Evolutionary conservation across 129 eudicot species (phyloP), one percentile per base, ranked within the genome.

Genomic region (Artemisia tridentata): DNA sequence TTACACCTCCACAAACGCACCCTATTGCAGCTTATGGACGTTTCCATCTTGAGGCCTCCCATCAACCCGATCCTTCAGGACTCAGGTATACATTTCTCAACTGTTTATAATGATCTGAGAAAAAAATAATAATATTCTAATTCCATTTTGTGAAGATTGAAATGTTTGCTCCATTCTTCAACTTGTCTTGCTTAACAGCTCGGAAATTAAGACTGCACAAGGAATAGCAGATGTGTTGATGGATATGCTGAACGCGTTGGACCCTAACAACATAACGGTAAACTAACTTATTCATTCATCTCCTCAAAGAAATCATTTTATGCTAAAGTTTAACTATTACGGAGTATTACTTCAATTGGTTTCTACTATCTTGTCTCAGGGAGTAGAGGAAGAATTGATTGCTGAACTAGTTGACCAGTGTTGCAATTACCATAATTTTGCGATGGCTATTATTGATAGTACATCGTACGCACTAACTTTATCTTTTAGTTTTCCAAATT

Each of bases 391-490:
- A 15, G 98, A 92, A 69, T 72, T 92, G 84, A 86, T 92, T 38
- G 95, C 85, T 82, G 98, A 92, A 82, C 88, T 89, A 74, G 92
- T 86, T 77, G 95, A 84, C 59, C 95, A 92, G 75, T 92, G 98
- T 68, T 88, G 83, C 27, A 85, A 89, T 65, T 87, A 81, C 82
- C 92, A 92, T 69, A 84, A 78, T 72, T 95, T 95, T 54, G 92
- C 89, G 58, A 85, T 87, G 91, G 79, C 83, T 74, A 95, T 89
- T 54, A 84, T 89, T 55, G 87, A 89, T 68, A 85, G 78, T 75
- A 85, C 96, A 63, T 63, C 72, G 96, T 92, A 83, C 81, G 96
- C 14, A 81, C 45, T 27, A 11, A 9, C 54, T 75, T 14, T 13
- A 72, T 5, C 23, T 25, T 16, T 2, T 11, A 56, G 20, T 23